Evolutionary conservation across 1,284 basidiomycete species (phyloP), one percentile per base, ranked within the genome.

Genomic region (Melampsora larici-populina): DNA sequence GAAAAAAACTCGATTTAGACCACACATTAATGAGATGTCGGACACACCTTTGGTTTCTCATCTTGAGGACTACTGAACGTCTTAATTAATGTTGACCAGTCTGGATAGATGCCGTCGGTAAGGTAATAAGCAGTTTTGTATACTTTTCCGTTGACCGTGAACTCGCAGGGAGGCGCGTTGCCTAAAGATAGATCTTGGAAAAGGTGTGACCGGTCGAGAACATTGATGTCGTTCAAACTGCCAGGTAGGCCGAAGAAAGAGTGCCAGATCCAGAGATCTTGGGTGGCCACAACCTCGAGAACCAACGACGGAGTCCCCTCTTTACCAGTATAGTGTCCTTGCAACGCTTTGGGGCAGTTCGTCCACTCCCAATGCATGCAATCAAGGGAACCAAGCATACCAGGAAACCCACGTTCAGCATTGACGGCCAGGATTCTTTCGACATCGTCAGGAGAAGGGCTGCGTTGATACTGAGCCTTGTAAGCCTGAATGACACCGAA

Each of bases 351-450:
- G 7, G 70, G 70, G 60, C 21, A 72, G 70, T 48, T 64, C 40
- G 63, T 72, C 70, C 43, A 72, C 49, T 36, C 72, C 72, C 72
- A 74, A 51, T 74, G 31, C 62, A 74, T 74, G 21, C 72, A 65
- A 49, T 74, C 64, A 29, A 74, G 26, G 62, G 46, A 63, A 6
- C 72, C 72, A n/a, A 74, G 40, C 63, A 46, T 66, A 26, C 72
- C 63, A 31, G 48, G 63, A 66, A 74, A 74, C 2, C 72, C 72
- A n/a, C 24, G 15, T n/a, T 24, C 2, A 2, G 65, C 31, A 7
- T 74, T 51, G 18, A 51, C 26, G 8, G 51, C 33, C 36, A 33
- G 62, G 18, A 55, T 55, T 13, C 51, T 55, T 26, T 55, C 36
- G 9, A 36, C 36, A 36, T 36, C 36, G 3, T 36, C 36, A 3